A percentile compares a stretch with the other conserved stretches of the same genome.
phyloP scores from a whole-genome alignment of 768 basidiomycete species.

The Mycena latifolia region DNA sequence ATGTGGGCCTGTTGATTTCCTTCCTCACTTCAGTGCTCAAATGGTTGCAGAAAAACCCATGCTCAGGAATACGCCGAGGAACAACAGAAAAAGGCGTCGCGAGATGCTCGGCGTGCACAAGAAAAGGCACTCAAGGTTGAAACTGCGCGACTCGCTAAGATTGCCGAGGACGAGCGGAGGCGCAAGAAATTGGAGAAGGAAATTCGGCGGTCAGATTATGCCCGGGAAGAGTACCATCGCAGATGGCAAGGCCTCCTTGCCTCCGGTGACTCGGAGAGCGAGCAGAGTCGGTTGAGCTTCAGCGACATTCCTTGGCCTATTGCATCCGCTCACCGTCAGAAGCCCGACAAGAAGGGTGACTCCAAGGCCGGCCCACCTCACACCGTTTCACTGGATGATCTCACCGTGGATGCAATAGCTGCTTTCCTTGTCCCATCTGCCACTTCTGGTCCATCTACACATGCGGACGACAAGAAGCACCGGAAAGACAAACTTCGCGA shows the following conservation, averaged over 20 bases:
- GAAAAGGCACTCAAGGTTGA: constrained; percentile 68
- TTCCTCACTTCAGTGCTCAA: constrained; percentile 15
- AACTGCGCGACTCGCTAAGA: constrained; percentile 61
- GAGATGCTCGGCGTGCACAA: constrained; percentile 64
- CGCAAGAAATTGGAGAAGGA: constrained; percentile 63
- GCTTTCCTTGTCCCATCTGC: constrained; percentile 64
- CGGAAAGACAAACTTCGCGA: constrained; percentile 75
- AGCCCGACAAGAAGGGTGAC: constrained; percentile 33
- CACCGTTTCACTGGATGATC: constrained; percentile 55
- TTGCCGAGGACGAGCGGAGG: constrained; percentile 64
- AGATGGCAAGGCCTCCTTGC: constrained; percentile 68
- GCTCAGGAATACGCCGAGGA: constrained; percentile 76
- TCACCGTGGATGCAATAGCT: constrained; percentile 68
- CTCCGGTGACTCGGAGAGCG: constrained; percentile 33
- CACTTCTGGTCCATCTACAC: constrained; percentile 14
- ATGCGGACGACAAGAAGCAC: constrained; percentile 53
- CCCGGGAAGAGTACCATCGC: constrained; percentile 65
- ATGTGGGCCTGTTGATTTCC: constrained; percentile 36
- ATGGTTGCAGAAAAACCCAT: constrained; percentile 68
- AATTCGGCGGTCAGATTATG: constrained; percentile 55
- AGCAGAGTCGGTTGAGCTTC: constrained; percentile 53
- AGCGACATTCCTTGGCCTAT: constrained; percentile 84
- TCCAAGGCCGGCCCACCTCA: constrained; percentile 21
- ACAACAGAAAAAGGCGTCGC: constrained; percentile 64
- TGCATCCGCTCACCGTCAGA: constrained; percentile 48